Conservation (phyloP, 2,329 filamentous ascomycete genomes). For the Alternaria solani region DNA sequence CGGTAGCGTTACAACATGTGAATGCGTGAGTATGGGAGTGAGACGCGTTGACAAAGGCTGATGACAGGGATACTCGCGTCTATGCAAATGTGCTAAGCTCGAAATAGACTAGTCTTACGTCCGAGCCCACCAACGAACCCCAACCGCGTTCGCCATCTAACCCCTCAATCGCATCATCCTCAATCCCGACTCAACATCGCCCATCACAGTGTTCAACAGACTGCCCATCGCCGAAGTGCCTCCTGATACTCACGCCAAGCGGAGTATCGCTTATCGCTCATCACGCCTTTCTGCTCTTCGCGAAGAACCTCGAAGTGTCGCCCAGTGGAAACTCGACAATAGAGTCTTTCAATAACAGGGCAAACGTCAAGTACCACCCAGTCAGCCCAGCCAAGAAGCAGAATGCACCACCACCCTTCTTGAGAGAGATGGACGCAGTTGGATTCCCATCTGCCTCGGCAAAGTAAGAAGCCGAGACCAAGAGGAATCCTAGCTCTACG, state of each 20-base stretch:
- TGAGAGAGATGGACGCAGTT: conserved; percentile 47
- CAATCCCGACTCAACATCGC: neutral
- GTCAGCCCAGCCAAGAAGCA: conserved; percentile 58
- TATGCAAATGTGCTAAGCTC: neutral
- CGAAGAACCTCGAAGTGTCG: conserved; percentile 40
- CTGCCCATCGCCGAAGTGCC: neutral
- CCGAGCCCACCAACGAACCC: neutral
- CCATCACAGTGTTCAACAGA: neutral
- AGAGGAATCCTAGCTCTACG: conserved; percentile 56
- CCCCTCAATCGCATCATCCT: conserved; percentile 22
- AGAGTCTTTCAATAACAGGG: conserved; percentile 34
- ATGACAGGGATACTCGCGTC: neutral
- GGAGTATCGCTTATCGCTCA: neutral
- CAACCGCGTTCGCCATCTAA: conserved; percentile 17
- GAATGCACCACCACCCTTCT: conserved; percentile 57
- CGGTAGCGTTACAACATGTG: neutral
- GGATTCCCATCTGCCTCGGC: conserved; percentile 55
- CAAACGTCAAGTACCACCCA: conserved; percentile 40
- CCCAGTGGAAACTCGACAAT: conserved; percentile 36
- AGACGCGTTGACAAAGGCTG: neutral
- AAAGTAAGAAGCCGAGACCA: conserved; percentile 58
- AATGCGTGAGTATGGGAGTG: neutral
- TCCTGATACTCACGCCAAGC: neutral
- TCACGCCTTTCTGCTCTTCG: conserved; percentile 27
- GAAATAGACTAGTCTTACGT: neutral